Conservation (phyloP, 2,329 filamentous ascomycete genomes). For the Huntiella decipiens region DNA sequence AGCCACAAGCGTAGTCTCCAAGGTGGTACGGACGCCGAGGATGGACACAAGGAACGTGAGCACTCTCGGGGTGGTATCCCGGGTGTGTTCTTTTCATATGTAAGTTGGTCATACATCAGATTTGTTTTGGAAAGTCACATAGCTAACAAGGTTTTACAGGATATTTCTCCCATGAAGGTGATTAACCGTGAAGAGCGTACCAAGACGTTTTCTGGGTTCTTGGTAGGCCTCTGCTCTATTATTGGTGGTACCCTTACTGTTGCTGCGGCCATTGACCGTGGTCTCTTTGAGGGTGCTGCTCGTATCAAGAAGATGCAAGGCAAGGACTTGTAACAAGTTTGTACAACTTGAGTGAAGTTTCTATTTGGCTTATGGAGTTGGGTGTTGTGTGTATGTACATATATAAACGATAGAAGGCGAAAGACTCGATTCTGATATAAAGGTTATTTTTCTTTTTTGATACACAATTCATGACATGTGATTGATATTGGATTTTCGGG, state of each 20-base stretch:
- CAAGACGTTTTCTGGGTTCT: conserved; percentile 80
- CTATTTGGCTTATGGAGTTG: conserved; percentile 28
- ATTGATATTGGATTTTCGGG: too few species aligned
- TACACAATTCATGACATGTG: neutral
- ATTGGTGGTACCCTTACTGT: conserved; percentile 91
- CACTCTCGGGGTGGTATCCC: conserved; percentile 86
- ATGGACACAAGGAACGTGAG: conserved; percentile 79
- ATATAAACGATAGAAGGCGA: neutral
- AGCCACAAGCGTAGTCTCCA: conserved; percentile 78
- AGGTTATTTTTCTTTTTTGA: neutral
- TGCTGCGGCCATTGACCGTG: conserved; percentile 79
- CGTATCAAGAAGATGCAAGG: conserved; percentile 70
- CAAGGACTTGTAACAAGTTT: conserved; percentile 34
- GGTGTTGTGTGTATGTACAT: conserved; percentile 17
- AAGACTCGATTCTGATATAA: neutral
- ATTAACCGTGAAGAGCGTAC: conserved; percentile 82
- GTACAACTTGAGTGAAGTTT: neutral
- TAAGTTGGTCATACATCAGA: conserved; percentile 27
- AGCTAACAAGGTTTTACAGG: conserved; percentile 27
- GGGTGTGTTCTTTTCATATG: conserved; percentile 95
- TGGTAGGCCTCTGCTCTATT: conserved; percentile 86
- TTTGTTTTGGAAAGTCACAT: neutral
- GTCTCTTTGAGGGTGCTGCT: conserved; percentile 71
- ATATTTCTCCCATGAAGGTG: conserved; percentile 99
- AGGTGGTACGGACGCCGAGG: conserved; percentile 67